Evolutionary conservation across 2,329 filamentous ascomycete genomes (phyloP), one percentile per base, ranked within the genome.

Genomic region (Talaromyces albobiverticillius): DNA sequence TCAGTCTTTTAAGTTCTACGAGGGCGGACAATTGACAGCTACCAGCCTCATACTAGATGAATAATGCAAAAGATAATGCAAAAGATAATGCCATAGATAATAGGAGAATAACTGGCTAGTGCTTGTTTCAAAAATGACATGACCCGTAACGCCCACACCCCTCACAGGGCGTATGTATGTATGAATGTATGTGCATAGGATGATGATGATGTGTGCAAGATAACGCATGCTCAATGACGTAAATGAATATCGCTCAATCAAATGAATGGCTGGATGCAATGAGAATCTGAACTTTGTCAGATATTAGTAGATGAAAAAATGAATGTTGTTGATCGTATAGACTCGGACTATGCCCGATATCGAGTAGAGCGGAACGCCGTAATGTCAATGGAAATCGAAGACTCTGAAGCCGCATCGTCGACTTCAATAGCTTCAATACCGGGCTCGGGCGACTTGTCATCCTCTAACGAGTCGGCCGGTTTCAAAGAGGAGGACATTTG

Each of bases 341-440:
- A n/a, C n/a, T n/a, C 10, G 26, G 38, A 38, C n/a, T 51, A 53
- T 59, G 43, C 23, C 45, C 61, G 49, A n/a, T 61, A 57, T 48
- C 67, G 61, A 14, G 61, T 62, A 23, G 67, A 56, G 47, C 68
- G 63, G 54, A 71, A 70, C 38, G 68, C 68, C 40, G 66, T 63
- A 3, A 71, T 59, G 49, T 71, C 69, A 42, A 71, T 66, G 13
- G 66, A 68, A 48, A 71, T 64, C 22, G 66, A 68, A 7, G 67
- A 68, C 7, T 61, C 59, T n/a, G 67, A 67, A 4, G 64, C 66
- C 25, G 58, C 57, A 51, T 72, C 69, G 53, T 71, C 69, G 8
- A 72, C 69, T 54, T 72, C 69, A 26, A 72, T 72, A 50, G 62
- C 49, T 25, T 59, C 63, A 10, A 54, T 38, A 6, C 55, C 57